Evolutionary conservation across 768 basidiomycete genomes (phyloP), one percentile per base, ranked within the genome.

Genomic region (Coprinellus micaceus): DNA sequence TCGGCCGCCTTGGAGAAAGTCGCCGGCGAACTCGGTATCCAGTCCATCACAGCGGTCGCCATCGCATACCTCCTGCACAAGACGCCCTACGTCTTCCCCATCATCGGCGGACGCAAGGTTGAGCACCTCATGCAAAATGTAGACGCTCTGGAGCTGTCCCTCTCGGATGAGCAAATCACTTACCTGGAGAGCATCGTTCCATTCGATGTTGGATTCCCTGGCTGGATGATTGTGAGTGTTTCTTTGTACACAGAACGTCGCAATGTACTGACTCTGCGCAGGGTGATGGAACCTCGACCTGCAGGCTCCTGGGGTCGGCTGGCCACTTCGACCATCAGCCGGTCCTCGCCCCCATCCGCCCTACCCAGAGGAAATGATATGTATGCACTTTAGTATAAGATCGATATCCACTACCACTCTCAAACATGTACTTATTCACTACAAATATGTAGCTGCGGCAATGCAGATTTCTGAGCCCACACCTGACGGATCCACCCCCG

Each of bases 1-100:
- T 74, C 71, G 50, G 57, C 64, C 1, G 80, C 73, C 0, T 67
- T 83, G 40, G 79, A 81, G 60, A 74, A 78, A 56, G 74, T 85
- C 17, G 81, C 82, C 2, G 63, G 61, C 5, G 76, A 83, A 58
- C 68, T 82, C 0, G 82, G 81, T 1, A 74, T 73, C 6, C 70
- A 77, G 58, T 69, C 69, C 47, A 69, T 84, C 58, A 76, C 77
- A 7, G 64, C 40, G 77, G 79, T 80, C 24, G 79, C 79, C 6
- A 75, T 82, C 57, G 78, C 79, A 9, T 81, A 81, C 54, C 61
- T 82, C n/a, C 65, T 83, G 67, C 78, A 81, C 50, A 84, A 82
- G 66, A 69, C 77, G 7, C 76, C 77, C 0, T 79, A 75, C 50
- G 80, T 81, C 0, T 82, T 82, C 68, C 79, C 78, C 0, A 71